Percentiles rank a stretch among this genome's conserved stretches.
These are phyloP conservation scores for Rhododendron molle DNA, from an alignment of 148 eudicot genomes.

Conservation along the genomic window DNA sequence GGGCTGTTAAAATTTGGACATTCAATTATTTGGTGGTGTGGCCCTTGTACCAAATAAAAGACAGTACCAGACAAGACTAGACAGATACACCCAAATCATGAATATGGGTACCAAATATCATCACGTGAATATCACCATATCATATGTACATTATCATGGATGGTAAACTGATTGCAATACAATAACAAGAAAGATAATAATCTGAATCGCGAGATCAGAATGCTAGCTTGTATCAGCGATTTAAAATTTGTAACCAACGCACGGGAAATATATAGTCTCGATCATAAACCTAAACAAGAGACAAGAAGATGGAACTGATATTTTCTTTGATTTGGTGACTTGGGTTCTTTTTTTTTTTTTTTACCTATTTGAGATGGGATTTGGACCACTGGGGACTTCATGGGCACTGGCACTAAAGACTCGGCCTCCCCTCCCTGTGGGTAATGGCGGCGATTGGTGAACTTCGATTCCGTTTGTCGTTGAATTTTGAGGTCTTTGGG, in stretches of 20 bases:
- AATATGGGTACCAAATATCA: neutral
- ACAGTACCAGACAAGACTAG: neutral
- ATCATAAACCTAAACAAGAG: neutral
- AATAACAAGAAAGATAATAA: neutral
- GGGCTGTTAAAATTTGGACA: neutral
- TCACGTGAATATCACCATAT: neutral
- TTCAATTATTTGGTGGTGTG: neutral
- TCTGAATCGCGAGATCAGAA: neutral
- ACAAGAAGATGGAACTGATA: neutral
- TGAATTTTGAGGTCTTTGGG: neutral
- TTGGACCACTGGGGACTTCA: constrained; percentile 43
- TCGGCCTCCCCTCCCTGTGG: neutral
- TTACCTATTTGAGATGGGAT: constrained; percentile 39
- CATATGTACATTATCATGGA: neutral
- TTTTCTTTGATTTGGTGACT: neutral
- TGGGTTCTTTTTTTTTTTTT: neutral
- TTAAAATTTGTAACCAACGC: neutral
- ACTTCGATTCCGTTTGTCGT: neutral
- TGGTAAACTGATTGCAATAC: neutral
- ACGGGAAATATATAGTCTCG: neutral
- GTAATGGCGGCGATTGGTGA: neutral
- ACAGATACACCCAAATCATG: neutral
- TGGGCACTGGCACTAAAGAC: constrained; percentile 22
- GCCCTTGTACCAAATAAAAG: neutral
- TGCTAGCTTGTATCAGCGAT: neutral